phyloP scores from a whole-genome alignment of 257 asterid genomes.

The Solanum sejunctum region DNA sequence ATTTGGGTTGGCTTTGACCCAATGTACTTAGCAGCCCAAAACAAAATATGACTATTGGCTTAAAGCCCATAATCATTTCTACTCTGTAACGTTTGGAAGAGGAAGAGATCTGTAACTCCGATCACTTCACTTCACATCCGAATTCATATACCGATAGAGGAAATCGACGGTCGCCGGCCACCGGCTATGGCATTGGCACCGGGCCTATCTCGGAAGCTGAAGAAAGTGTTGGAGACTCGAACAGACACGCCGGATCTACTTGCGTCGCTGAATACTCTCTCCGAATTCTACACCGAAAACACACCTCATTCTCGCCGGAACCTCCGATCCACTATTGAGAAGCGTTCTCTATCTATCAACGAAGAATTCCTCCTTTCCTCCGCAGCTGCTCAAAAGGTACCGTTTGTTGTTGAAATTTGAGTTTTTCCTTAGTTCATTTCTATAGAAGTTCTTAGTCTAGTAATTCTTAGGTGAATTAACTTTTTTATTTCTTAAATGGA shows the following conservation, averaged over 20 bases:
- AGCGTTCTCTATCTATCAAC: constrained; percentile 78
- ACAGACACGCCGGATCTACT: constrained; percentile 79
- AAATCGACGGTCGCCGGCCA: neutral
- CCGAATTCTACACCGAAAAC: constrained; percentile 68
- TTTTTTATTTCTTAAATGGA: neutral
- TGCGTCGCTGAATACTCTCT: constrained; percentile 81
- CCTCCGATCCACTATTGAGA: constrained; percentile 93
- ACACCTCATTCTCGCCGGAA: constrained; percentile 75
- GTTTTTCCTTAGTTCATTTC: neutral
- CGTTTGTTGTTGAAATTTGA: neutral
- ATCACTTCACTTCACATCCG: neutral
- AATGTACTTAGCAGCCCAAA: neutral
- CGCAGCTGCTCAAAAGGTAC: constrained; percentile 72
- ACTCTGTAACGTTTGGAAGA: neutral
- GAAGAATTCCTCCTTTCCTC: constrained; percentile 83
- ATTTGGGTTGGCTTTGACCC: neutral
- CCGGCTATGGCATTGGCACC: constrained; percentile 91
- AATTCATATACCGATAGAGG: neutral
- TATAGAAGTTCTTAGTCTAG: neutral
- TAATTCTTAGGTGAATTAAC: neutral
- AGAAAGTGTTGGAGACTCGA: constrained; percentile 94
- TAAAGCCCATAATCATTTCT: neutral
- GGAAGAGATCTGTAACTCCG: neutral
- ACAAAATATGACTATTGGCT: neutral
- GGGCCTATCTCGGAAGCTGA: constrained; percentile 97